These are phyloP conservation scores for Madurella mycetomatis DNA, from an alignment of 2,329 filamentous ascomycete species.

Conservation along the genomic window DNA sequence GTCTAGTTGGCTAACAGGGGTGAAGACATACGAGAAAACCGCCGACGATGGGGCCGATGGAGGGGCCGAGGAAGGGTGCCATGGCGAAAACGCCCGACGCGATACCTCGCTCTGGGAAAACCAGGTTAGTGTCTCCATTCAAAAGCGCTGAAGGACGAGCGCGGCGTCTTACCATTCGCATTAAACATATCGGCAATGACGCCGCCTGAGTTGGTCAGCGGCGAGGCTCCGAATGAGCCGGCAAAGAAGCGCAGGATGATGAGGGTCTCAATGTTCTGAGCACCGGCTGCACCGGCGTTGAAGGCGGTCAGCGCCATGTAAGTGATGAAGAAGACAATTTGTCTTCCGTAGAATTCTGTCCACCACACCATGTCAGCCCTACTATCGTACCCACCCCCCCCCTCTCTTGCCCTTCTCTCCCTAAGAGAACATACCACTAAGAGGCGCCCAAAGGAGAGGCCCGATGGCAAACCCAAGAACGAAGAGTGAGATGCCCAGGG, in stretches of 20 bases:
- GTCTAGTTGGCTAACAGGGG: background rate
- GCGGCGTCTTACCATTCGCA: slow-evolving; percentile 15
- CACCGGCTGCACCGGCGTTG: slow-evolving; percentile 55
- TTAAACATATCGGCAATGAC: slow-evolving; percentile 59
- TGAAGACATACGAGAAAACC: slow-evolving; percentile 49
- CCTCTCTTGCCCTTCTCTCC: no score
- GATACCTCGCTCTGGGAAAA: slow-evolving; percentile 47
- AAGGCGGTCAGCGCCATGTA: slow-evolving; percentile 56
- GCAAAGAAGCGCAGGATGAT: slow-evolving; percentile 62
- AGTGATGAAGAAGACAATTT: slow-evolving; percentile 55
- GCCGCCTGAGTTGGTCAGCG: slow-evolving; percentile 58
- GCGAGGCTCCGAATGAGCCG: slow-evolving; percentile 57
- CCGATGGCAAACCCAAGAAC: slow-evolving; percentile 55
- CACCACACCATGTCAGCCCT: slow-evolving; percentile 1
- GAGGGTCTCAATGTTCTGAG: slow-evolving; percentile 53
- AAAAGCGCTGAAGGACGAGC: background rate
- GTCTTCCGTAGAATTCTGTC: slow-evolving; percentile 55
- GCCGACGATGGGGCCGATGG: slow-evolving; percentile 59
- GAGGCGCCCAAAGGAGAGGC: slow-evolving; percentile 55
- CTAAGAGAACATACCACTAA: slow-evolving; percentile 34
- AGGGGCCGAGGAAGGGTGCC: slow-evolving; percentile 62
- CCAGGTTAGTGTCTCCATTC: background rate
- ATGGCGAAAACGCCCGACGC: slow-evolving; percentile 62
- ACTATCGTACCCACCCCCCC: no score
- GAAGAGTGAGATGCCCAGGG: slow-evolving; percentile 59